Conservation (phyloP, 768 basidiomycete species). For the Boletus coccyginus region DNA sequence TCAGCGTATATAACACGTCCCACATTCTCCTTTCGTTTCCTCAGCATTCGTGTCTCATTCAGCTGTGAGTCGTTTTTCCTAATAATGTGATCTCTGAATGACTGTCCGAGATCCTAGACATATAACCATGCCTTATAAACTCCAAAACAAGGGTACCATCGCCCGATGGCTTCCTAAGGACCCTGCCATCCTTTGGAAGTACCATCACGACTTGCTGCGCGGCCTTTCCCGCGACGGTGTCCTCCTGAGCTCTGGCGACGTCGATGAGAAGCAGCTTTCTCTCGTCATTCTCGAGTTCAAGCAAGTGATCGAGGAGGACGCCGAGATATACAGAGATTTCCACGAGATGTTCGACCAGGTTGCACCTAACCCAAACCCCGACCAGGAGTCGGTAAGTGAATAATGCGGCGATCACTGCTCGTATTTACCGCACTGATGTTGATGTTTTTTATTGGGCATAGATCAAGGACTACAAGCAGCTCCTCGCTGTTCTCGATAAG, state of each 20-base stretch:
- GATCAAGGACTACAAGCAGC: background rate
- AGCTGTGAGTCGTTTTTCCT: conserved; percentile 1
- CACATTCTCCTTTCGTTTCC: background rate
- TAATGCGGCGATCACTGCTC: background rate
- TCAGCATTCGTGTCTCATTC: background rate
- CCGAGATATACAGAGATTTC: conserved; percentile 19
- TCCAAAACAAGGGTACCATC: conserved; percentile 20
- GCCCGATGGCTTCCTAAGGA: conserved; percentile 19
- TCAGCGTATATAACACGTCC: conserved; percentile 2
- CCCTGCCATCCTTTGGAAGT: conserved; percentile 1
- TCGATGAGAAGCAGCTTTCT: conserved; percentile 10
- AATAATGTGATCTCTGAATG: background rate
- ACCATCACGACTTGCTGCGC: conserved; percentile 25
- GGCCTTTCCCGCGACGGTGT: conserved; percentile 20
- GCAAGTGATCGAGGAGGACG: conserved; percentile 21
- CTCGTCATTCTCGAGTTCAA: conserved; percentile 23
- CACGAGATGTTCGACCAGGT: conserved; percentile 25
- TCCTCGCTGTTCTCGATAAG: conserved; percentile 10
- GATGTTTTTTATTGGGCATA: background rate
- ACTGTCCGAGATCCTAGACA: background rate
- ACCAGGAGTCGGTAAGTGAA: conserved; percentile 6
- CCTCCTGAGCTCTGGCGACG: background rate
- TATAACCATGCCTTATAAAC: conserved; percentile 13
- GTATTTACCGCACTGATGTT: background rate
- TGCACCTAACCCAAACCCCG: background rate